Evolutionary conservation across 768 basidiomycete species (phyloP), one percentile per base, ranked within the genome.

Genomic region (Albatrellus ellisii): DNA sequence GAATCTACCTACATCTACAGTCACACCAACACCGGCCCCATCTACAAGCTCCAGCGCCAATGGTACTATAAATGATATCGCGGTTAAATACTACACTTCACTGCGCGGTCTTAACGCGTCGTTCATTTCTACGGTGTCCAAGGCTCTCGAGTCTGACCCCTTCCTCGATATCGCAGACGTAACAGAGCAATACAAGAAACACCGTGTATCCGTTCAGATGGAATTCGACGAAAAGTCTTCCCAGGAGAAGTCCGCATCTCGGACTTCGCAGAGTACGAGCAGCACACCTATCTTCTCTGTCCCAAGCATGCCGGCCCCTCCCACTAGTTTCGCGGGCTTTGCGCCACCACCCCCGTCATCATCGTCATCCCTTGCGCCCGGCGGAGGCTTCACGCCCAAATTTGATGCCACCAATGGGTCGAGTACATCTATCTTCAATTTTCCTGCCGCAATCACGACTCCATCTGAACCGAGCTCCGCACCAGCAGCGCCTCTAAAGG

Each of bases 31-130:
- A 18, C 28, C 46, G 38, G 9, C 42, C 15, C 39, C 36, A 10
- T 18, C 25, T 22, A 21, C 35, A 15, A 35, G 15, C n/a, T 17
- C 34, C 4, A 17, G 12, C 10, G 25, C 10, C 14, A 22, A 21
- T 21, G 35, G 25, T 21, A 6, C 35, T 9, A 14, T 22, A 17
- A 21, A 51, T 10, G 49, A 49, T 10, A 40, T 52, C 20, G 65
- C 68, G 26, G 50, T 73, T 12, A 71, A 72, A 40, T 84, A 78
- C 54, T 84, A 75, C 60, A 72, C 62, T 29, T 71, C 75, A 20
- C 68, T 87, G n/a, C 76, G 84, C 26, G 83, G 82, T 11, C 66
- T 87, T 31, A 87, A 87, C 52, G 59, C 69, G 26, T 81, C 79
- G 2, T 63, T 86, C 46, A 55, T 80, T 18, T 62, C 69, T n/a